Evolutionary conservation across 176 grass and related monocot genomes (phyloP).

Genomic region (Elaeis guineensis): DNA sequence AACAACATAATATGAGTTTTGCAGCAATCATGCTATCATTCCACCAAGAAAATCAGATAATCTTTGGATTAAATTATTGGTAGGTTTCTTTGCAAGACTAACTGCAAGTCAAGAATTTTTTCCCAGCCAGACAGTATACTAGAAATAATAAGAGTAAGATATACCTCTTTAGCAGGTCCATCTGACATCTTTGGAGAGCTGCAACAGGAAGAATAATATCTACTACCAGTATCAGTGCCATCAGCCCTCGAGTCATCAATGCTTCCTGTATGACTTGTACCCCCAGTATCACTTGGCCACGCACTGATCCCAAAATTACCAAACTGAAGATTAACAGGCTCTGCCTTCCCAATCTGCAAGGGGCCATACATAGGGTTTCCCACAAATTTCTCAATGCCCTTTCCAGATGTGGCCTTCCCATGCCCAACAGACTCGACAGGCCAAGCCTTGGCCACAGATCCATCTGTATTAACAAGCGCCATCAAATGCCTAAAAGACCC

Average conservation of each 20-base stretch:
- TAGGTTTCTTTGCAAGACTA: no score
- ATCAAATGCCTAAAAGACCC: slow-evolving; percentile 80
- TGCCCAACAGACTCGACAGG: slow-evolving; percentile 42
- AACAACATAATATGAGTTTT: no score
- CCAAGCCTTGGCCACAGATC: slow-evolving; percentile 85
- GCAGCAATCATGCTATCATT: no score
- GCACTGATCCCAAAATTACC: slow-evolving; percentile 13
- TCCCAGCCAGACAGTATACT: neutral
- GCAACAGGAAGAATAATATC: neutral
- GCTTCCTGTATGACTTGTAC: slow-evolving; percentile 5
- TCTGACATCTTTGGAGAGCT: slow-evolving; percentile 12
- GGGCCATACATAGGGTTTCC: neutral
- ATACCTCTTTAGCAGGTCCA: slow-evolving; percentile 14
- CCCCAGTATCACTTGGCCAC: slow-evolving; percentile 1
- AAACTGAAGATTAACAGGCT: slow-evolving; percentile 8
- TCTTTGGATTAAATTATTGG: no score
- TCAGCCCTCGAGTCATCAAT: slow-evolving; percentile 3
- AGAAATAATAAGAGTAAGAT: neutral
- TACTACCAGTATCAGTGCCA: slow-evolving; percentile 1
- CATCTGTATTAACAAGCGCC: slow-evolving; percentile 80
- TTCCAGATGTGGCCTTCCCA: slow-evolving; percentile 30
- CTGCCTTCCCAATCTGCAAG: slow-evolving; percentile 9
- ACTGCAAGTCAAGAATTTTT: no score
- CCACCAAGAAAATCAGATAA: no score
- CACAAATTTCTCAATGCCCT: slow-evolving; percentile 2